Conservation (phyloP, 371 early-diverging fungal genomes). For the Lichtheimia hyalospora region DNA sequence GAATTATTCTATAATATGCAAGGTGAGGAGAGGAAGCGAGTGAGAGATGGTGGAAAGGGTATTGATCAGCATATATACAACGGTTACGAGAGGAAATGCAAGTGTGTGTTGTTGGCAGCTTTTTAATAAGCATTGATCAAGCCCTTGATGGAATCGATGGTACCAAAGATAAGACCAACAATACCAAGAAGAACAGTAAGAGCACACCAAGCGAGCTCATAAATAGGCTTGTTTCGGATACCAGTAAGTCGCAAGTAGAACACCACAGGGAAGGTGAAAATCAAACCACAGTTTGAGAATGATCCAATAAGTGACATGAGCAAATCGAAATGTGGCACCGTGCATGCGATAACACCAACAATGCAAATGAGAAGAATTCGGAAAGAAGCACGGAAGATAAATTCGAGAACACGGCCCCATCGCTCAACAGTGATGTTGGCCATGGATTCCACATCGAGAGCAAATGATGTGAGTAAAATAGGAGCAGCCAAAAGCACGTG, state of each 20-base stretch:
- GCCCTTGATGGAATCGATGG: slow-evolving; percentile 67
- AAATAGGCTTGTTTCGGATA: slow-evolving; percentile 49
- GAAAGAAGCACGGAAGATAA: slow-evolving; percentile 53
- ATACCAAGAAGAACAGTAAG: slow-evolving; percentile 65
- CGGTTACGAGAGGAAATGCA: too few species aligned
- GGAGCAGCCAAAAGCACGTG: slow-evolving; percentile 84
- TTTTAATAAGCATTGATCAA: slow-evolving; percentile 38
- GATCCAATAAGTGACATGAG: slow-evolving; percentile 85
- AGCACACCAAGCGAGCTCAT: slow-evolving; percentile 57
- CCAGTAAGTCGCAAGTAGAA: slow-evolving; percentile 78
- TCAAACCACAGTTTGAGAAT: slow-evolving; percentile 70
- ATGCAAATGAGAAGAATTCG: slow-evolving; percentile 53
- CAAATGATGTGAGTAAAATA: slow-evolving; percentile 76
- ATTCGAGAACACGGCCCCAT: slow-evolving; percentile 50
- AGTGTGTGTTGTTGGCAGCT: too few species aligned
- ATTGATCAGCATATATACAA: too few species aligned
- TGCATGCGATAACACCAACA: slow-evolving; percentile 62
- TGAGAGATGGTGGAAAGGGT: too few species aligned
- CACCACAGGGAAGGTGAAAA: slow-evolving; percentile 81
- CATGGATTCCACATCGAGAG: slow-evolving; percentile 67
- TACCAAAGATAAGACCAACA: slow-evolving; percentile 73
- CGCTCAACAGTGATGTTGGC: slow-evolving; percentile 49
- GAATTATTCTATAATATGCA: too few species aligned
- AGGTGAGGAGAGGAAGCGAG: too few species aligned
- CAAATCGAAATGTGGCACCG: slow-evolving; percentile 78